phyloP scores from a whole-genome alignment of 129 eudicot genomes.

The Lonicera japonica region DNA sequence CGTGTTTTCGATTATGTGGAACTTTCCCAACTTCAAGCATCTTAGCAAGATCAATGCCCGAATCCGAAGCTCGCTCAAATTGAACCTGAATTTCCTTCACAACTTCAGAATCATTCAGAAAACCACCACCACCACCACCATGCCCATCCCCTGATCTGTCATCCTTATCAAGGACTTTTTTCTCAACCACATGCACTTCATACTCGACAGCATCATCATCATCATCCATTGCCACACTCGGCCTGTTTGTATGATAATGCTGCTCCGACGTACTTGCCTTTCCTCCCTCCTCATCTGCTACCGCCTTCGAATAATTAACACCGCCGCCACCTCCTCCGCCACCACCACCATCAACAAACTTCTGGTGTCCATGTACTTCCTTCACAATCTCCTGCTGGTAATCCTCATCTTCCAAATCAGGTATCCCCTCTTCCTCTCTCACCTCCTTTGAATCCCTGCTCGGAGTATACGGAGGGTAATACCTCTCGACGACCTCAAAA shows the following conservation, averaged over 20 bases:
- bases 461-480: slow-evolving; percentile 59
- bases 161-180: slow-evolving; percentile 58
- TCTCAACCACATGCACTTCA: slow-evolving; percentile 93
- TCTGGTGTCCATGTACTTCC: slow-evolving; percentile 66
- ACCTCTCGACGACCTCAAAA: slow-evolving; percentile 56
- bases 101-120: slow-evolving; percentile 55
- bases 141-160: slow-evolving; percentile 26
- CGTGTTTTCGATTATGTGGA: slow-evolving; percentile 62
- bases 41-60: slow-evolving; percentile 55
- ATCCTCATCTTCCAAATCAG: slow-evolving; percentile 92
- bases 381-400: slow-evolving; percentile 61
- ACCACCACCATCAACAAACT: slow-evolving; percentile 42
- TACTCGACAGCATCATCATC: slow-evolving; percentile 65
- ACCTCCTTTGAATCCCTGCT: slow-evolving; percentile 70
- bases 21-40: slow-evolving; percentile 83
- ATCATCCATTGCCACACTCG: slow-evolving; percentile 28
- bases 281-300: slow-evolving; percentile 27
- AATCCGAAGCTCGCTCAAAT: slow-evolving; percentile 68
- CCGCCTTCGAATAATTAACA: slow-evolving; percentile 33
- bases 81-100: slow-evolving; percentile 70
- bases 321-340: not conserved
- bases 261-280: slow-evolving; percentile 29
- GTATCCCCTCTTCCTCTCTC: slow-evolving; percentile 94
- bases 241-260: slow-evolving; percentile 27
- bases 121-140: slow-evolving; percentile 26